A percentile compares a stretch with the other conserved stretches of the same genome.
Conservation (phyloP, 2,329 filamentous ascomycete genomes). For the Nemania bipapillata region DNA sequence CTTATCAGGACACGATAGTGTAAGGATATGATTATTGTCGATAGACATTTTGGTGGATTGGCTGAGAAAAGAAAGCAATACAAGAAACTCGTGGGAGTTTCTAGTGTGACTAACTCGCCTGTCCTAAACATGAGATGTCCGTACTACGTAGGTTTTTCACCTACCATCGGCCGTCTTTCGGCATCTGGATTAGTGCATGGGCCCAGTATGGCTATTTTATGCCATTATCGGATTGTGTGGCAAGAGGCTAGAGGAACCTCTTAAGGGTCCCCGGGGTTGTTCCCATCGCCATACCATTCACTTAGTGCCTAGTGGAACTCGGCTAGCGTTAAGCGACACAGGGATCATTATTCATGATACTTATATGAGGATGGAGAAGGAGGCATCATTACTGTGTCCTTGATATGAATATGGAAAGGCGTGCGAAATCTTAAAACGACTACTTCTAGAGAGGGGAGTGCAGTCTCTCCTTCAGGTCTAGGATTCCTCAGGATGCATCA, state of each 20-base stretch:
- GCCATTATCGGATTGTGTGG: slow-evolving; percentile 26
- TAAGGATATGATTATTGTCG: slow-evolving; percentile 74
- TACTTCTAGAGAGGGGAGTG: background rate
- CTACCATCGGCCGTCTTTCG: slow-evolving; percentile 45
- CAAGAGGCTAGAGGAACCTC: background rate
- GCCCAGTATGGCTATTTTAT: slow-evolving; percentile 28
- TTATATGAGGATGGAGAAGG: background rate
- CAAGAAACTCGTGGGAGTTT: slow-evolving; percentile 8
- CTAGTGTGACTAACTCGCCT: slow-evolving; percentile 38
- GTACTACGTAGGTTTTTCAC: slow-evolving; percentile 31
- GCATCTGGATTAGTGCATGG: slow-evolving; percentile 46
- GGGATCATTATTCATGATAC: background rate
- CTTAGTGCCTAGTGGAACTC: background rate
- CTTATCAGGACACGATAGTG: slow-evolving; percentile 84
- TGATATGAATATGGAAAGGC: background rate
- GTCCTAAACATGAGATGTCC: slow-evolving; percentile 28
- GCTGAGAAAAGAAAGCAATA: slow-evolving; percentile 3
- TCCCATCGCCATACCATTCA: background rate
- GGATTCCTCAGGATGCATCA: background rate
- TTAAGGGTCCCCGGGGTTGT: background rate
- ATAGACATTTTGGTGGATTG: slow-evolving; percentile 42
- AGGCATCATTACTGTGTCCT: background rate
- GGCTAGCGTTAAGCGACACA: background rate
- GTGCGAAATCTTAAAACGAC: background rate
- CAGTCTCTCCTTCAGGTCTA: background rate